Evolutionary conservation across 192 early-diverging fungal species (phyloP).

Genomic region (Coemansia sp.): DNA sequence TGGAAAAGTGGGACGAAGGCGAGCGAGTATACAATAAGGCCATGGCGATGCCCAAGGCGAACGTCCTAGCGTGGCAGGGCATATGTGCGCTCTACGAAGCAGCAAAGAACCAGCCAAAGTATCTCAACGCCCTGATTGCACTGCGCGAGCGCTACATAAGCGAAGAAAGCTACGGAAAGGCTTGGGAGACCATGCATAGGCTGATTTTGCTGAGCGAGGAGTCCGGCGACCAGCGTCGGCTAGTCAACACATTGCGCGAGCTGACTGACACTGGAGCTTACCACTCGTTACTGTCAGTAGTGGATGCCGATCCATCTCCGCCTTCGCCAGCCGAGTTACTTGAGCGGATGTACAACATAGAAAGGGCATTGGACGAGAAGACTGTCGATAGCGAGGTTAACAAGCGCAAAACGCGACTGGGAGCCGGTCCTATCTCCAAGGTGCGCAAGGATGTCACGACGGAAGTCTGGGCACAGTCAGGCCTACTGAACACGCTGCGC

Average conservation of each 20-base stretch:
- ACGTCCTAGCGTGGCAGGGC: conserved; percentile 69
- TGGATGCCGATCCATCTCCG: conserved; percentile 13
- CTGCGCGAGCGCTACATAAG: conserved; percentile 35
- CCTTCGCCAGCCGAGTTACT: conserved; percentile 31
- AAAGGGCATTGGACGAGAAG: conserved; percentile 46
- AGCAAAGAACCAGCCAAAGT: conserved; percentile 11
- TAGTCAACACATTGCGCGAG: conserved; percentile 28
- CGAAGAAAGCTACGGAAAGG: conserved; percentile 45
- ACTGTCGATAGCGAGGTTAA: conserved; percentile 62
- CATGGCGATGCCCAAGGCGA: conserved; percentile 56
- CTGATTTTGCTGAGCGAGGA: conserved; percentile 56
- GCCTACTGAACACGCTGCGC: conserved; percentile 40
- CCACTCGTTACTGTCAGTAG: conserved; percentile 10
- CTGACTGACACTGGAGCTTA: conserved; percentile 15
- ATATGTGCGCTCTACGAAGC: conserved; percentile 64
- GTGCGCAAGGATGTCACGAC: conserved; percentile 62
- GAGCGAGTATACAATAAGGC: conserved; percentile 61
- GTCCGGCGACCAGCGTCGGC: conserved; percentile 38
- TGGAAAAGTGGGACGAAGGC: conserved; percentile 58
- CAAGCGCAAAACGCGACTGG: conserved; percentile 65
- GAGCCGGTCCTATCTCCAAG: conserved; percentile 60
- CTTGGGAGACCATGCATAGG: conserved; percentile 56
- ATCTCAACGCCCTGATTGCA: conserved; percentile 26
- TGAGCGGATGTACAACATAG: conserved; percentile 44
- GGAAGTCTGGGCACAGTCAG: conserved; percentile 66